Percentiles rank a stretch among this genome's conserved stretches.
Evolutionary conservation across 1,284 basidiomycete genomes (phyloP).

Genomic region (Cryptococcus depauperatus): DNA sequence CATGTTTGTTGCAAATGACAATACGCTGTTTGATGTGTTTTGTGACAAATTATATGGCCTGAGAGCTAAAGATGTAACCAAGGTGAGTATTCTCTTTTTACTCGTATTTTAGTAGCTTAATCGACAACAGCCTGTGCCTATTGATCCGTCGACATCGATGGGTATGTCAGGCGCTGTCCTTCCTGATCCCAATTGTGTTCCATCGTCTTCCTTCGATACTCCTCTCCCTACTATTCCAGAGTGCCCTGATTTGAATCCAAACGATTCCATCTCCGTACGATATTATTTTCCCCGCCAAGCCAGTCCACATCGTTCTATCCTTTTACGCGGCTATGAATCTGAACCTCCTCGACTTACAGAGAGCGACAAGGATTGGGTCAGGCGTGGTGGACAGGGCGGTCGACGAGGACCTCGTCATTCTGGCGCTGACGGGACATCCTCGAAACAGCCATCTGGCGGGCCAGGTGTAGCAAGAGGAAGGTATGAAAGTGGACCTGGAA

Average conservation of each 20-base stretch:
- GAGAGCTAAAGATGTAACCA: constrained; percentile 55
- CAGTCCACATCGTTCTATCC: constrained; percentile 72
- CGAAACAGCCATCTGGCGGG: constrained; percentile 12
- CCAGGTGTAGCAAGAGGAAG: constrained; percentile 17
- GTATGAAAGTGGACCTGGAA: constrained; percentile 4
- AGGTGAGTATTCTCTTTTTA: constrained; percentile 52
- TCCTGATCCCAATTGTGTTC: constrained; percentile 80
- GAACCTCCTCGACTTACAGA: constrained; percentile 58
- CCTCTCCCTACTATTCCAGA: constrained; percentile 52
- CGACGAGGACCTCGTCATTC: constrained; percentile 11
- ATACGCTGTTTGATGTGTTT: constrained; percentile 76
- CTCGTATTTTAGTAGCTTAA: neutral
- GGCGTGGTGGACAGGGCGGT: constrained; percentile 40
- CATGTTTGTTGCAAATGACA: constrained; percentile 77
- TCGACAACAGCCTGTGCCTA: constrained; percentile 43
- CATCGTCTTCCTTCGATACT: constrained; percentile 79
- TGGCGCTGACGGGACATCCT: constrained; percentile 12
- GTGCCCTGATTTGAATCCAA: constrained; percentile 69
- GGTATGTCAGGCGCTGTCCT: constrained; percentile 74
- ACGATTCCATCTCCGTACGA: constrained; percentile 74
- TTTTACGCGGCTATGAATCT: constrained; percentile 67
- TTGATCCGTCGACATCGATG: constrained; percentile 63
- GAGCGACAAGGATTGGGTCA: constrained; percentile 63
- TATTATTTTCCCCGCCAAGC: constrained; percentile 86
- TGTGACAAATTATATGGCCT: constrained; percentile 78